A percentile compares a stretch with the other conserved stretches of the same genome.
Evolutionary conservation across 495 filamentous ascomycete species (phyloP).

Genomic region (Aspergillus olivimuriae): DNA sequence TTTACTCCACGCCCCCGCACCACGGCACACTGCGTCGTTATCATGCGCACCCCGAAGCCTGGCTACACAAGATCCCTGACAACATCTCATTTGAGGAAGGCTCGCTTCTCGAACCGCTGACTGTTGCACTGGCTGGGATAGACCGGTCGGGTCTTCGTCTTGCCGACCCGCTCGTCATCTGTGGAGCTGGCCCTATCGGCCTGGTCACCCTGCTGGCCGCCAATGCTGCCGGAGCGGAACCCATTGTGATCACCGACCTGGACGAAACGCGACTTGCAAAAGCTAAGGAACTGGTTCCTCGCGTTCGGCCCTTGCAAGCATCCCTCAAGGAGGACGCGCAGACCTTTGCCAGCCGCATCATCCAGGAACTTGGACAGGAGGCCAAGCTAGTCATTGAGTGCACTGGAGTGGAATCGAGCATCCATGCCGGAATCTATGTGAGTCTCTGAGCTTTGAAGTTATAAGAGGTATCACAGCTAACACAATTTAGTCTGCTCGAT

Average conservation of each 20-base stretch:
- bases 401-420: slow-evolving; percentile 50
- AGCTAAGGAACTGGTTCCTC: slow-evolving; percentile 47
- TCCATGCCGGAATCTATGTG: slow-evolving; percentile 35
- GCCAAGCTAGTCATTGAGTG: slow-evolving; percentile 47
- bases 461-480: too few relatives aligned
- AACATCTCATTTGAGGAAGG: slow-evolving; percentile 54
- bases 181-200: slow-evolving; percentile 67
- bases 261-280: slow-evolving; percentile 45
- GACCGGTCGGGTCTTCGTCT: slow-evolving; percentile 42
- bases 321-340: slow-evolving; percentile 26
- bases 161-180: slow-evolving; percentile 49
- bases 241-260: slow-evolving; percentile 54
- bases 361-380: slow-evolving; percentile 38
- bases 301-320: slow-evolving; percentile 39
- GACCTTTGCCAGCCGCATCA: slow-evolving; percentile 27
- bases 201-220: slow-evolving; percentile 50
- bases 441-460: too few relatives aligned
- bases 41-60: slow-evolving; percentile 52
- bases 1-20: slow-evolving; percentile 50
- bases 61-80: slow-evolving; percentile 47
- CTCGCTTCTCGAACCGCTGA: slow-evolving; percentile 62
- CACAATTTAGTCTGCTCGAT: slow-evolving; percentile 30
- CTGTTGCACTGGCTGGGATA: slow-evolving; percentile 62
- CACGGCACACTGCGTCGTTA: slow-evolving; percentile 46
- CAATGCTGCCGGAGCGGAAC: slow-evolving; percentile 49